Conservation (phyloP, 2,329 filamentous ascomycete species). For the Penicillium corylophilum region DNA sequence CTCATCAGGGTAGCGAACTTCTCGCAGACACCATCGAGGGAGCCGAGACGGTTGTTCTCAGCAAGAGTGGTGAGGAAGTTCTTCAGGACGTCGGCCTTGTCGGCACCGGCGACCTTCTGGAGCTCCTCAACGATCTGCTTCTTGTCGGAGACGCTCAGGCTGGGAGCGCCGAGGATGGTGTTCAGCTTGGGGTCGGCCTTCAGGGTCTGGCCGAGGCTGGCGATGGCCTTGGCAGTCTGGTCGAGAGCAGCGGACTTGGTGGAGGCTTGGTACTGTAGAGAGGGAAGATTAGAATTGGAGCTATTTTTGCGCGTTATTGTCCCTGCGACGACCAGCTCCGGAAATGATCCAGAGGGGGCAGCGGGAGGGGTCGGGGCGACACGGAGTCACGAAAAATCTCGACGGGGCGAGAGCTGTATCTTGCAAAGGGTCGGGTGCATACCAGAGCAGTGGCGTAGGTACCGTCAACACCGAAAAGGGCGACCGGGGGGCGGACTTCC, state of each 20-base stretch:
- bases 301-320: conserved; percentile 2
- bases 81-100: conserved; percentile 79
- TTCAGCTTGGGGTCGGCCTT: conserved; percentile 80
- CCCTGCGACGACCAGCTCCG: background rate
- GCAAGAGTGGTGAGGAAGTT: conserved; percentile 90
- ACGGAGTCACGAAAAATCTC: conserved; percentile 13
- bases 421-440: conserved; percentile 47
- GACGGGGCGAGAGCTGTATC: conserved; percentile 3
- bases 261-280: conserved; percentile 85
- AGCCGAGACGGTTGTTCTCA: conserved; percentile 90
- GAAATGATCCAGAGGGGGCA: conserved; percentile 14
- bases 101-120: conserved; percentile 72
- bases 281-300: conserved; percentile 7
- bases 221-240: conserved; percentile 75
- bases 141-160: conserved; percentile 78
- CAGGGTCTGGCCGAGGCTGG: conserved; percentile 68
- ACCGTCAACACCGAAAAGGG: conserved; percentile 93
- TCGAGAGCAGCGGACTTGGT: conserved; percentile 86
- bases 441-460: conserved; percentile 99
- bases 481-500: conserved; percentile 78
- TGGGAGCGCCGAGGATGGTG: conserved; percentile 74
- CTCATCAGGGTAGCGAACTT: conserved; percentile 89
- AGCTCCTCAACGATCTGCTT: conserved; percentile 81
- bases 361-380: conserved; percentile 20
- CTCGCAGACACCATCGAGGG: conserved; percentile 76